These are phyloP conservation scores for Penicillium expansum DNA, from an alignment of 2,329 filamentous ascomycete species.

Conservation along the genomic window DNA sequence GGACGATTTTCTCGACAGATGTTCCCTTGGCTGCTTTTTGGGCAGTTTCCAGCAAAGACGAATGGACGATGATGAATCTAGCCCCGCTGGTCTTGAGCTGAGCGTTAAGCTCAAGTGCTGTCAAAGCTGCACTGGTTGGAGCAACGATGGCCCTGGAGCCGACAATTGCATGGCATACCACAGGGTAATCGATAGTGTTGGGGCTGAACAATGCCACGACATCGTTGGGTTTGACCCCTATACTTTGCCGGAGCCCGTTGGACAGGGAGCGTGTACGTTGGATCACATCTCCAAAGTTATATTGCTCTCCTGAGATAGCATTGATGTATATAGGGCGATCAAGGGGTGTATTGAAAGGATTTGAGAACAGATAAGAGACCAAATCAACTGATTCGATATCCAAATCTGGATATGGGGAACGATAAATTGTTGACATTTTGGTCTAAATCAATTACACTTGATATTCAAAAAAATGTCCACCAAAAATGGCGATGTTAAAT, in stretches of 20 bases:
- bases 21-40: conserved; percentile 17
- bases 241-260: conserved; percentile 17
- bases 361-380: conserved; percentile 21
- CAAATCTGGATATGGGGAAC: conserved; percentile 17
- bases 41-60: conserved; percentile 16
- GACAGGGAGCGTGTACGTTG: conserved; percentile 18
- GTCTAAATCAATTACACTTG: background rate
- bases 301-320: conserved; percentile 15
- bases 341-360: conserved; percentile 17
- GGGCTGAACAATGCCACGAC: conserved; percentile 22
- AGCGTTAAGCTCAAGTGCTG: conserved; percentile 18
- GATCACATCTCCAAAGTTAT: conserved; percentile 15
- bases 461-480: background rate
- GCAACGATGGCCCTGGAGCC: conserved; percentile 16
- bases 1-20: conserved; percentile 14
- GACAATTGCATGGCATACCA: conserved; percentile 16
- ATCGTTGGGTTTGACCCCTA: conserved; percentile 14
- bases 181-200: conserved; percentile 21
- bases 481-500: background rate
- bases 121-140: conserved; percentile 20
- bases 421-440: conserved; percentile 19
- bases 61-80: conserved; percentile 21
- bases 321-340: conserved; percentile 17
- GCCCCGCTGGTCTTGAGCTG: conserved; percentile 21
- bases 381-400: conserved; percentile 19